Base-by-base conservation (phyloP, 768 basidiomycete genomes). In the Asterophora lycoperdoides region DNA sequence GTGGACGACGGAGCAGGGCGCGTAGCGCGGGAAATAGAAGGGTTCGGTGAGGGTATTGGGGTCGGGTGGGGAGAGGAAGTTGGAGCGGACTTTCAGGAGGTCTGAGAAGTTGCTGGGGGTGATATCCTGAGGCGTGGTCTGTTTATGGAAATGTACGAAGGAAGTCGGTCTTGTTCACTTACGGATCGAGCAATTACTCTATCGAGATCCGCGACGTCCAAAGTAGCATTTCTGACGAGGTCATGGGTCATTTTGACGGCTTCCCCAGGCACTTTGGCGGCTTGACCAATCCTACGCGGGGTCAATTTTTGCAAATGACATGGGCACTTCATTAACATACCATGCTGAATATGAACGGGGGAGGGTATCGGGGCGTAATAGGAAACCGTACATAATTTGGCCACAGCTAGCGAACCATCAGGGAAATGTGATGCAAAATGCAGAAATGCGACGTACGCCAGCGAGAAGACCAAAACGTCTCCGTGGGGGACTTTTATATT, bases 301-400 rank as follows among this genome's bases (percentile, higher is more conserved):
- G 29, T 41, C 26, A 36, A 19, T 41, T 41, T 41, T 4, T 9
- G n/a, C 1, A 1, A 33, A 15, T 23, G n/a, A 17, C 5, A 14
- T n/a, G 19, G 6, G 23, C n/a, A n/a, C 23, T 13, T 23, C 41
- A 15, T 8, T 23, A 4, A 50, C 76, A 38, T 52, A 90, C 92
- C 92, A 95, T 34, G 63, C 64, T 18, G 71, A 74, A 57, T 95
- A 95, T 11, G 86, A 85, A 41, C 69, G 69, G n/a, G 89, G 83
- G 18, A 95, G 78, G 3, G 91, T 92, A 50, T 93, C 90, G 14
- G 89, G 92, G 34, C 86, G 76, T 32, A 89, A 62, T 23, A 92
- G 69, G 59, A 81, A 87, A 2, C 75, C 83, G 60, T 90, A 93
- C 62, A 92, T 68, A 62, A 97, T 95, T 65, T 95, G 93, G 3